Base-by-base conservation (phyloP, 345 rosid genomes). In the Camelina laxa region DNA sequence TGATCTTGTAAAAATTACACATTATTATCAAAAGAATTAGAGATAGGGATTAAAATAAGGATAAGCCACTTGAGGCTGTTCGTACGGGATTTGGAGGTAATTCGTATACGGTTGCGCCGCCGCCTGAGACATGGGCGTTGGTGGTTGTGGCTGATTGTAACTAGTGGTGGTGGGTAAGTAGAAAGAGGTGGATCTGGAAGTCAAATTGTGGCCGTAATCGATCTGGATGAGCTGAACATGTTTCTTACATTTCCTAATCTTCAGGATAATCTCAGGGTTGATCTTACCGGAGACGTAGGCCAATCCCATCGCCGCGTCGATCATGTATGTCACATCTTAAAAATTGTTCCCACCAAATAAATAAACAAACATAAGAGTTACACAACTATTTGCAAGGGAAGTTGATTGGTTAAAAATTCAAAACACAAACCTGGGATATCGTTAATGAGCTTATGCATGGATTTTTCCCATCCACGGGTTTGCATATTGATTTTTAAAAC, bases 181-280 rank as follows among this genome's bases (percentile, higher is more conserved):
- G 22, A 31, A 16, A 19, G 41, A 16, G 8, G 3, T 27, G 31
- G 16, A 13, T 39, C 9, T 24, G 0, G 53, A 53, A 62, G 21
- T 45, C 31, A 44, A 33, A 21, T 6, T 47, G 15, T 65, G 38
- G 14, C 45, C 70, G 15, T 48, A 31, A 3, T 48, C 19, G 22
- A 48, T 50, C 45, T 50, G 41, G 30, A 65, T 51, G 21, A 65
- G 24, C 24, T 65, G 44, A 16, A 35, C 31, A 17, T 65, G 70
- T 16, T 31, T 65, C 22, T 65, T 35, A 8, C 31, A 51, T 31
- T 49, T 65, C 38, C 57, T 2, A 24, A 49, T 30, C 57, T 17
- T 65, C 5, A 65, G 16, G 53, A 49, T 33, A 2, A 65, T 50
- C 10, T 49, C 58, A 49, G 57, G 57, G 57, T 31, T 12, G 3